These are phyloP conservation scores for Populus tomentosa DNA, from an alignment of 441 rosid species.

Conservation along the genomic window DNA sequence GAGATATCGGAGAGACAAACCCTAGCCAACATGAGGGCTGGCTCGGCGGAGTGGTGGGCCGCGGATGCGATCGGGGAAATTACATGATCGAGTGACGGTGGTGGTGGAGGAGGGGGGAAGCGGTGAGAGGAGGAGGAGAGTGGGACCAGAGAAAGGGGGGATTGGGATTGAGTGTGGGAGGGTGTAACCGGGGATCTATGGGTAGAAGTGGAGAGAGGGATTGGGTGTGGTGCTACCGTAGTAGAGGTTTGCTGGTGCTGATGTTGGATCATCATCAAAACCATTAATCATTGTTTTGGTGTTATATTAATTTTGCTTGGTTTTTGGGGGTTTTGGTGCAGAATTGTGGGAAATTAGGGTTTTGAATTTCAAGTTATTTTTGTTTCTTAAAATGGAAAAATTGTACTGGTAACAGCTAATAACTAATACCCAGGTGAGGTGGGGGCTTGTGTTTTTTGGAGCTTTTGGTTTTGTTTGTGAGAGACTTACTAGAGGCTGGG, in stretches of 20 bases:
- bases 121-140: slow-evolving; percentile 16
- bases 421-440: neutral
- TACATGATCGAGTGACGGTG: slow-evolving; percentile 29
- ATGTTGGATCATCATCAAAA: slow-evolving; percentile 39
- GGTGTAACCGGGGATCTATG: slow-evolving; percentile 33
- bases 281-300: slow-evolving; percentile 49
- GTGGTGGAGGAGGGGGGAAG: slow-evolving; percentile 3
- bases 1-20: slow-evolving; percentile 66
- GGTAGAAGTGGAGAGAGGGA: slow-evolving; percentile 17
- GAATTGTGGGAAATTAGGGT: slow-evolving; percentile 13
- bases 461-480: neutral
- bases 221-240: slow-evolving; percentile 27
- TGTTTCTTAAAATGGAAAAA: neutral
- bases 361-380: neutral
- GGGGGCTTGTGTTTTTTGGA: neutral
- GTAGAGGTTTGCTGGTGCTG: slow-evolving; percentile 32
- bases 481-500: neutral
- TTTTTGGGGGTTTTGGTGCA: neutral
- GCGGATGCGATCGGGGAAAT: slow-evolving; percentile 22
- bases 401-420: neutral
- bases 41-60: slow-evolving; percentile 30
- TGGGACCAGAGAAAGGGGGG: slow-evolving; percentile 27
- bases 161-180: slow-evolving; percentile 6
- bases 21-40: slow-evolving; percentile 40
- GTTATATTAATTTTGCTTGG: neutral